Evolutionary conservation across 2,329 filamentous ascomycete genomes (phyloP).

Genomic region (Xylariaceae sp.): DNA sequence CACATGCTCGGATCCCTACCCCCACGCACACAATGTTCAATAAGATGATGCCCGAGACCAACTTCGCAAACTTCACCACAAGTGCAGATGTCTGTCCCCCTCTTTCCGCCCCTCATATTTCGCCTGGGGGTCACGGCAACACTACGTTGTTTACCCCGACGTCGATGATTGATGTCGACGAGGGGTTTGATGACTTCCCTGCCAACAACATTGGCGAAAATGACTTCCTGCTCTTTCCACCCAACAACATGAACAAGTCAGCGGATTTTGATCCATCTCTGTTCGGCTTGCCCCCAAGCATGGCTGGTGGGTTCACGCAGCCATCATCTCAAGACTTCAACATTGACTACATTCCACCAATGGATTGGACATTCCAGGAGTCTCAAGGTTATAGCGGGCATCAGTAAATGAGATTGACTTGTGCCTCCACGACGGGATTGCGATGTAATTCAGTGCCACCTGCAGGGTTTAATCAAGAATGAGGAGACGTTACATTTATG

Average conservation of each 20-base stretch:
- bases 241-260: slow-evolving; percentile 33
- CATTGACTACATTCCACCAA: slow-evolving; percentile 21
- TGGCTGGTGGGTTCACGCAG: slow-evolving; percentile 49
- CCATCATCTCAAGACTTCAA: slow-evolving; percentile 46
- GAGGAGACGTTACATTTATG: slow-evolving; percentile 12
- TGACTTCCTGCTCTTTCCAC: slow-evolving; percentile 63
- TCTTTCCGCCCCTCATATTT: slow-evolving; percentile 53
- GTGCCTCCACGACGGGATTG: too few species aligned
- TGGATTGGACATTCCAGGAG: slow-evolving; percentile 27
- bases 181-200: slow-evolving; percentile 57
- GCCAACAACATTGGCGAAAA: slow-evolving; percentile 33
- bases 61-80: slow-evolving; percentile 32
- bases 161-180: slow-evolving; percentile 58
- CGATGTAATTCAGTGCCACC: too few species aligned
- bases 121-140: slow-evolving; percentile 63
- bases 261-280: slow-evolving; percentile 37
- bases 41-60: slow-evolving; percentile 40
- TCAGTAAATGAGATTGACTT: neutral
- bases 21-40: slow-evolving; percentile 39
- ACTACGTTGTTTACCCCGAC: slow-evolving; percentile 66
- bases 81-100: slow-evolving; percentile 33
- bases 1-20: slow-evolving; percentile 52
- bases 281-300: slow-evolving; percentile 46
- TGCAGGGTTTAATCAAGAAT: too few species aligned
- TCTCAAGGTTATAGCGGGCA: slow-evolving; percentile 16